A percentile compares a stretch with the other conserved stretches of the same genome.
phyloP scores from a whole-genome alignment of 139 green algal genomes.

The Micractinium sp. region DNA sequence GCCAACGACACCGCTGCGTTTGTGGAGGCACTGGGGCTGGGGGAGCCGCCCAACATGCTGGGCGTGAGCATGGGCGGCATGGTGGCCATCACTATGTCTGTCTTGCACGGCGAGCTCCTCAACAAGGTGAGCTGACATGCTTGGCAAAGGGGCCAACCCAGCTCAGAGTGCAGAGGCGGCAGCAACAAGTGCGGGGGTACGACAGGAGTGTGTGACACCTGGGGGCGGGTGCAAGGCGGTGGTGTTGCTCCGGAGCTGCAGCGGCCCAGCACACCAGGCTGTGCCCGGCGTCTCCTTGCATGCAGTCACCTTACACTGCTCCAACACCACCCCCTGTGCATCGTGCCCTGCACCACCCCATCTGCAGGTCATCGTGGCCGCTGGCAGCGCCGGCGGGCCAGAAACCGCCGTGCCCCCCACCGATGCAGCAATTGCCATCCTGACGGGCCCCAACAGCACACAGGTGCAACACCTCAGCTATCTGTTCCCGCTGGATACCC shows the following conservation, averaged over 20 bases:
- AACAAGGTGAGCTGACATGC: not conserved
- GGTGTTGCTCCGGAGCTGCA: too few relatives aligned
- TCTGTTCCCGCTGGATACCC: not conserved
- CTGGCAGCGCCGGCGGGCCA: not conserved
- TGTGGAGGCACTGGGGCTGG: not conserved
- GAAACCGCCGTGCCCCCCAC: not conserved
- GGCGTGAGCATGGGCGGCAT: conserved; percentile 5
- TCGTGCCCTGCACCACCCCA: not conserved
- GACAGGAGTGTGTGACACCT: too few relatives aligned
- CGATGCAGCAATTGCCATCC: not conserved
- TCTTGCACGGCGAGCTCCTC: not conserved
- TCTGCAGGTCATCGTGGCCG: not conserved
- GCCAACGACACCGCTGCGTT: not conserved
- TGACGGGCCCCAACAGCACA: not conserved
- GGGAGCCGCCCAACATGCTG: not conserved
- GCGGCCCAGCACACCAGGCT: too few relatives aligned
- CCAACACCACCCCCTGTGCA: not conserved
- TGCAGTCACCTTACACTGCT: not conserved
- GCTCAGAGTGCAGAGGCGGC: too few relatives aligned
- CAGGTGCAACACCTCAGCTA: not conserved
- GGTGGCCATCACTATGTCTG: not conserved
- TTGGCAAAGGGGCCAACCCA: too few relatives aligned
- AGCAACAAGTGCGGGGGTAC: too few relatives aligned
- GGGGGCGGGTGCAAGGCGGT: too few relatives aligned
- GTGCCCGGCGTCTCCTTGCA: too few relatives aligned